A percentile compares a stretch with the other conserved stretches of the same genome.
Evolutionary conservation across 2,329 filamentous ascomycete genomes (phyloP).

Genomic region (Colletotrichum coccodes): DNA sequence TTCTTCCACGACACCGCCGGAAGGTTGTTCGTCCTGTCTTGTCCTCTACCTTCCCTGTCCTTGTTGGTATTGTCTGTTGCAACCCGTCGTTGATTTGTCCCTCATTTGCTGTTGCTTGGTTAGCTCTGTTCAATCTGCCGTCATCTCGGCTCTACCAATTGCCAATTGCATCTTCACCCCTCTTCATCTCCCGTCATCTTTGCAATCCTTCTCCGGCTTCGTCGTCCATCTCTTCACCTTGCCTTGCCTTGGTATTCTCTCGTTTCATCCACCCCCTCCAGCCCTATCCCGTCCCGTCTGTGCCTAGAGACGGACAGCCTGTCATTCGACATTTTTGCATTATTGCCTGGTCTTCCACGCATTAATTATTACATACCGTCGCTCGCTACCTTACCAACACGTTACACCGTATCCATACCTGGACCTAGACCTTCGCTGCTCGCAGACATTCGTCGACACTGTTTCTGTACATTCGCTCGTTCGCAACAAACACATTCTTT

Average conservation of each 20-base stretch:
- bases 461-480: neutral
- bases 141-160: slow-evolving; percentile 31
- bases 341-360: neutral
- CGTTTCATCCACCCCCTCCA: neutral
- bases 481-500: slow-evolving; percentile 4
- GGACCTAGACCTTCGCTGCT: neutral
- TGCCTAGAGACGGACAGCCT: neutral
- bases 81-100: slow-evolving; percentile 15
- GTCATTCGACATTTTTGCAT: neutral
- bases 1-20: slow-evolving; percentile 28
- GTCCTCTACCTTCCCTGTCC: slow-evolving; percentile 22
- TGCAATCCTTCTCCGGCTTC: neutral
- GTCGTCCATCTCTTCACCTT: neutral
- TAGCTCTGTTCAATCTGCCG: slow-evolving; percentile 27
- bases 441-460: neutral
- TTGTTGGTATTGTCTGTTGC: slow-evolving; percentile 3
- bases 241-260: slow-evolving; percentile 3
- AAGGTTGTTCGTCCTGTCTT: slow-evolving; percentile 31
- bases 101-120: slow-evolving; percentile 29
- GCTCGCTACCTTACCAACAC: slow-evolving; percentile 2
- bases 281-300: neutral
- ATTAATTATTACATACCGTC: slow-evolving; percentile 12
- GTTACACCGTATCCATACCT: neutral
- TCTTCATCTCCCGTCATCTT: slow-evolving; percentile 24
- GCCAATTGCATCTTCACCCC: slow-evolving; percentile 15